Conservation (phyloP, 306 rosid species). For the Coriaria nepalensis region DNA sequence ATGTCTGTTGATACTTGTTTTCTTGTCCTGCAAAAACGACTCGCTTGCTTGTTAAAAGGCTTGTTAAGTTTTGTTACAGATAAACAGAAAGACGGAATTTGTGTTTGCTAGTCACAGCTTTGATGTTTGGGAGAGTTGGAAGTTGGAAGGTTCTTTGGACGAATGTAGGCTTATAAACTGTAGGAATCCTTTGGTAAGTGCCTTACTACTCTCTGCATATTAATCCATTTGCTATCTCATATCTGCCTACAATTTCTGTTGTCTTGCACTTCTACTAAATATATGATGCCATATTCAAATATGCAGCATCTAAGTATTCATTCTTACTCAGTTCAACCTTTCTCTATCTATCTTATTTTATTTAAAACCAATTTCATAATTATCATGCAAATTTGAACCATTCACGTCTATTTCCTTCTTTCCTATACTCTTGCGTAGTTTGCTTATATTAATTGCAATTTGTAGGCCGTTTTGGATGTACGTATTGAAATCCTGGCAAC, state of each 20-base stretch:
- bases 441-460: not conserved
- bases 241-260: not conserved
- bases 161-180: slow-evolving; percentile 91
- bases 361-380: too few species aligned
- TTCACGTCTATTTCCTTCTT: not conserved
- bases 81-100: slow-evolving; percentile 84
- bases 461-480: slow-evolving; percentile 82
- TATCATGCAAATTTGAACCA: not conserved
- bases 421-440: not conserved
- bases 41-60: too few species aligned
- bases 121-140: slow-evolving; percentile 98
- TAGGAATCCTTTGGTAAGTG: slow-evolving; percentile 67
- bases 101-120: slow-evolving; percentile 98
- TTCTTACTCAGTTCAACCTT: too few species aligned
- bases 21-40: too few species aligned
- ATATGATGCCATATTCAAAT: not conserved
- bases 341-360: too few species aligned
- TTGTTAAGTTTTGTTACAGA: slow-evolving; percentile 29
- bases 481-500: slow-evolving; percentile 76
- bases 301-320: too few species aligned
- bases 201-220: slow-evolving; percentile 8
- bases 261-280: not conserved
- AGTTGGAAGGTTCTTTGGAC: slow-evolving; percentile 64
- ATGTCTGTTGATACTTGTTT: too few species aligned
- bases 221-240: slow-evolving; percentile 9